Evolutionary conservation across 768 basidiomycete species (phyloP).

Genomic region (Leccinum barrowsii): DNA sequence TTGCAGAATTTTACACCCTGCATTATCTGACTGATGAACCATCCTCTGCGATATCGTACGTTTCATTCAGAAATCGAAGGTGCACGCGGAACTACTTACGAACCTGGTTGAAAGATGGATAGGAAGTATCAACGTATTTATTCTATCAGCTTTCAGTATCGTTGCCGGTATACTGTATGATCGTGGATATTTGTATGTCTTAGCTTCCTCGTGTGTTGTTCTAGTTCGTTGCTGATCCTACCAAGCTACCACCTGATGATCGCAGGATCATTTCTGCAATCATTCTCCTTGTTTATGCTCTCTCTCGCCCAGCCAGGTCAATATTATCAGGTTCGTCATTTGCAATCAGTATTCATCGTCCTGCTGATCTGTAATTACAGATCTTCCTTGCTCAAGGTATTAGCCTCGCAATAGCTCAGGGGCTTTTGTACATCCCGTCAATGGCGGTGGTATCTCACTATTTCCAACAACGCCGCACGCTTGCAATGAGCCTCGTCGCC

Average conservation of each 20-base stretch:
- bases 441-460: slow-evolving; percentile 35
- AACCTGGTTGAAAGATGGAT: slow-evolving; percentile 1
- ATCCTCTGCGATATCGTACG: slow-evolving; percentile 35
- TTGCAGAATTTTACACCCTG: background rate
- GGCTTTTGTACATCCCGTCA: slow-evolving; percentile 44
- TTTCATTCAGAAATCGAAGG: background rate
- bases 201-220: background rate
- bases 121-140: slow-evolving; percentile 35
- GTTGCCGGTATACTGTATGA: slow-evolving; percentile 45
- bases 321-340: slow-evolving; percentile 37
- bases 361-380: slow-evolving; percentile 16
- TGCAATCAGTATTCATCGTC: background rate
- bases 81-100: background rate
- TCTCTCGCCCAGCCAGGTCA: slow-evolving; percentile 5
- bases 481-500: slow-evolving; percentile 42
- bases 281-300: background rate
- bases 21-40: slow-evolving; percentile 21
- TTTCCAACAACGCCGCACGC: slow-evolving; percentile 25
- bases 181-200: slow-evolving; percentile 44
- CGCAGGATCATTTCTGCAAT: background rate
- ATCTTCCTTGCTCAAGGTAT: slow-evolving; percentile 49
- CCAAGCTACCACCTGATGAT: slow-evolving; percentile 35
- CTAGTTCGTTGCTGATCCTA: background rate
- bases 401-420: slow-evolving; percentile 41
- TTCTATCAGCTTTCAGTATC: slow-evolving; percentile 36